Evolutionary conservation across 805 yeast species (phyloP), one percentile per base, ranked within the genome.

Genomic region (Wickerhamiella spandovensis): DNA sequence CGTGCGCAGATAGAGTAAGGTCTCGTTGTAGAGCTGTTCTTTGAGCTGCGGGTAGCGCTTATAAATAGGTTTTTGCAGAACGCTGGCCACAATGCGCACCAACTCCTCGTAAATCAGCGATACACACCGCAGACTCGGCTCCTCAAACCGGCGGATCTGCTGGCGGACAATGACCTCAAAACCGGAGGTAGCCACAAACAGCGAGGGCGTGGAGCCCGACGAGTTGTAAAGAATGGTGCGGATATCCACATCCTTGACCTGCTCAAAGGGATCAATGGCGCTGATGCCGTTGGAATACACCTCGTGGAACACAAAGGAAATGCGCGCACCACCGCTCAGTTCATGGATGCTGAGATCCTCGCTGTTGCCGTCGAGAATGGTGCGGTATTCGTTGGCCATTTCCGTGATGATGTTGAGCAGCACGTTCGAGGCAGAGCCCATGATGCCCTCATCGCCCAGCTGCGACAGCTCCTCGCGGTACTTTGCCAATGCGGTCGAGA

Each of bases 271-370:
- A 67, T 90, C 97, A 51, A 90, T 74, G 0, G 96, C 84, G 63
- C 79, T 78, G 50, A 90, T 76, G 70, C 97, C 97, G 65, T 86
- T 89, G 64, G 90, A 82, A 72, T 80, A 90, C 51, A 92, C 84
- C 71, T 90, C 97, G 66, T 90, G 97, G 73, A 90, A 92, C 18
- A 90, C 97, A 72, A 88, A 92, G 28, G 95, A 82, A 54, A 90
- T 84, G 75, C 98, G 84, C 0, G 98, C 98, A 68, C 95, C 98
- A 64, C 98, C 98, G 57, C 95, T 84, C 58, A 92, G 76, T 70
- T 92, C 98, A 61, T 82, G 78, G 9, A 89, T 79, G 8, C 94
- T 79, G 56, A 92, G 73, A 62, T 92, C 98, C 66, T 79, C 84
- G 23, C 92, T 82, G 66, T 86, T 90, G 69, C 98, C 98, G 61